Base-by-base conservation (phyloP, 2,329 filamentous ascomycete genomes). In the Phialocephala subalpina region DNA sequence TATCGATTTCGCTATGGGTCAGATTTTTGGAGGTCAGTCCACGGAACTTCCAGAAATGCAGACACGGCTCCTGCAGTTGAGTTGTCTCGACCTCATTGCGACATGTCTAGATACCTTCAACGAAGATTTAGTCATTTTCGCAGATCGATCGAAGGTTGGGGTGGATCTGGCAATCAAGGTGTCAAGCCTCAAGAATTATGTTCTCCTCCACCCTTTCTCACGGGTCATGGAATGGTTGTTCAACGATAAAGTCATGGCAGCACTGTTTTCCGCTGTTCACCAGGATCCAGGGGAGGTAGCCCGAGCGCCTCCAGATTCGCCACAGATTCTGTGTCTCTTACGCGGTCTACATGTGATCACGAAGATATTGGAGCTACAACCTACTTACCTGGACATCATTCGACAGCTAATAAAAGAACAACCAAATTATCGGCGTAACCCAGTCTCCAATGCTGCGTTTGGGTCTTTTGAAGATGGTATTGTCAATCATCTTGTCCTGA, bases 181-280 rank as follows among this genome's bases (percentile, higher is more conserved):
- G 3, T 91, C 90, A 2, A 92, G 92, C 63, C 82, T 98, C 4
- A 87, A 89, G 58, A 86, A 87, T 6, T 99, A 99, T 76, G 89
- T 96, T 65, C 88, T 89, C 27, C 86, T 97, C 61, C 97, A 99
- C 79, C 95, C 97, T 0, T 99, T 98, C 75, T 90, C 92, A 2
- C 89, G 97, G 66, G 90, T 97, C 18, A 97, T 98, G 92, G 96
- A 99, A 76, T 98, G 96, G 94, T 87, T 99, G 79, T 97, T 97
- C 79, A 97, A 97, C 76, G 93, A 97, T 74, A 93, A 91, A 70
- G 92, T 97, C 25, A 88, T 97, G 73, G 87, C 87, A 70, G 87
- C 90, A 16, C 80, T 99, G 1, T 95, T 97, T 78, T 85, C 87
- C 64, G 87, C 91, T 12, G 87, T 96, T 35, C 92, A 95, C 71